A percentile compares a stretch with the other conserved stretches of the same genome.
Evolutionary conservation across 2,329 filamentous ascomycete species (phyloP).

Genomic region (Epichloe aotearoae): DNA sequence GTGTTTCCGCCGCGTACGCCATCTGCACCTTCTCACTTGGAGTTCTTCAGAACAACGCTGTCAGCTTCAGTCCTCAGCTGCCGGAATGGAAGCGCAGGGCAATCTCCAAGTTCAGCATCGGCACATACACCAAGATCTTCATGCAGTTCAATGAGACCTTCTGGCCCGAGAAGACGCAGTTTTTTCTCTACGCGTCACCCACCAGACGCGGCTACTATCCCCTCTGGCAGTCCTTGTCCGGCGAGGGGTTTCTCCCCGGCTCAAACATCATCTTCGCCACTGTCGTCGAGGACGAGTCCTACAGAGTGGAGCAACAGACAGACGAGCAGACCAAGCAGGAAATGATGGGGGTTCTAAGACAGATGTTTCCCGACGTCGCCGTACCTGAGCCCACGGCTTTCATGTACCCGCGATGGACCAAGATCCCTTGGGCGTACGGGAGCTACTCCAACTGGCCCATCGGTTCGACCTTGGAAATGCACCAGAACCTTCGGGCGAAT

Average conservation of each 20-base stretch:
- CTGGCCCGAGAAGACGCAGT: constrained; percentile 37
- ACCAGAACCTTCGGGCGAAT: constrained; percentile 56
- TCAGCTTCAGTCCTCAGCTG: constrained; percentile 44
- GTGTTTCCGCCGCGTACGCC: constrained; percentile 46
- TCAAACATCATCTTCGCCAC: constrained; percentile 56
- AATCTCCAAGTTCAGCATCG: constrained; percentile 54
- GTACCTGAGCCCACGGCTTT: constrained; percentile 49
- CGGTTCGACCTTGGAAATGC: constrained; percentile 48
- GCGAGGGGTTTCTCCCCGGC: constrained; percentile 42
- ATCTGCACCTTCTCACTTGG: constrained; percentile 56
- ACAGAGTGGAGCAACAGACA: constrained; percentile 44
- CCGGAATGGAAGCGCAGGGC: constrained; percentile 52
- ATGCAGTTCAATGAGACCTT: constrained; percentile 55
- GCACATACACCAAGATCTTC: constrained; percentile 62
- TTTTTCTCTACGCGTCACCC: constrained; percentile 32
- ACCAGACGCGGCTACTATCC: constrained; percentile 28
- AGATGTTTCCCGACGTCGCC: constrained; percentile 45
- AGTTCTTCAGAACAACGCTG: constrained; percentile 48
- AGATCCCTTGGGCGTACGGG: constrained; percentile 34
- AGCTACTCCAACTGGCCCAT: constrained; percentile 57
- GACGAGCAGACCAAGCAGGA: constrained; percentile 44
- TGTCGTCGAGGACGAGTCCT: constrained; percentile 41
- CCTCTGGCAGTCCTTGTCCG: constrained; percentile 49
- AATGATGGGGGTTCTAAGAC: constrained; percentile 40
- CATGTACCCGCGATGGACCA: constrained; percentile 36